Evolutionary conservation across 2,329 filamentous ascomycete species (phyloP).

Genomic region (Arthrocladium fulminans): DNA sequence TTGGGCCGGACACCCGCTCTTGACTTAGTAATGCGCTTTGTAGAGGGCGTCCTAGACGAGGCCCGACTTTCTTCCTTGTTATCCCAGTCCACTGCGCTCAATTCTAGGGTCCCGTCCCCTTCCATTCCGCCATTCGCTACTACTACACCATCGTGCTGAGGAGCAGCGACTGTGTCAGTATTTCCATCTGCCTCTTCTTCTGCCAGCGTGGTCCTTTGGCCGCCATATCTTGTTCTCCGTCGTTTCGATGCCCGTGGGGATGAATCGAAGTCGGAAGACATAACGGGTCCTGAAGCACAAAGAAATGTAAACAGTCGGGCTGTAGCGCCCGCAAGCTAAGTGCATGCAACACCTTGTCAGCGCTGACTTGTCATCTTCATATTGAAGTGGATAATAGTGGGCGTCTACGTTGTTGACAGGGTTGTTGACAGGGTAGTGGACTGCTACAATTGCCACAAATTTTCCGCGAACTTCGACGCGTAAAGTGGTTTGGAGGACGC

Average conservation of each 20-base stretch:
- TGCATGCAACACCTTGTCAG: too few relatives aligned
- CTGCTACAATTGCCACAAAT: conserved; percentile 3
- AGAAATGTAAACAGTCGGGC: neutral
- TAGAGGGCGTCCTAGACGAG: neutral
- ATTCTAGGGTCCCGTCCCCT: too few relatives aligned
- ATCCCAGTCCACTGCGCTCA: too few relatives aligned
- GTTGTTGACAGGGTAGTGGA: neutral
- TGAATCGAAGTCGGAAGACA: conserved; percentile 12
- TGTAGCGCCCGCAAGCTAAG: too few relatives aligned
- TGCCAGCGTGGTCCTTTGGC: conserved; percentile 13
- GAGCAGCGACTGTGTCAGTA: too few relatives aligned
- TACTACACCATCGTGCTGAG: too few relatives aligned
- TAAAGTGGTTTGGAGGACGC: neutral
- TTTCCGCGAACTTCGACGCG: conserved; percentile 14
- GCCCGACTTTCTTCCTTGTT: neutral
- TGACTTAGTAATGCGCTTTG: neutral
- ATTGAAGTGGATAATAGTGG: too few relatives aligned
- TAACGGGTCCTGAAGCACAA: conserved; percentile 4
- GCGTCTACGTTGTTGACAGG: neutral
- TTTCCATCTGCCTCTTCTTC: neutral
- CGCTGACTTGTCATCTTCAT: too few relatives aligned
- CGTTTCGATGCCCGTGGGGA: conserved; percentile 19
- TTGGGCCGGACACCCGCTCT: neutral
- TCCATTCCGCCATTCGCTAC: too few relatives aligned
- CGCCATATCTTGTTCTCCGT: conserved; percentile 17